Base-by-base conservation (phyloP, 768 basidiomycete species). In the Trametes elegans region DNA sequence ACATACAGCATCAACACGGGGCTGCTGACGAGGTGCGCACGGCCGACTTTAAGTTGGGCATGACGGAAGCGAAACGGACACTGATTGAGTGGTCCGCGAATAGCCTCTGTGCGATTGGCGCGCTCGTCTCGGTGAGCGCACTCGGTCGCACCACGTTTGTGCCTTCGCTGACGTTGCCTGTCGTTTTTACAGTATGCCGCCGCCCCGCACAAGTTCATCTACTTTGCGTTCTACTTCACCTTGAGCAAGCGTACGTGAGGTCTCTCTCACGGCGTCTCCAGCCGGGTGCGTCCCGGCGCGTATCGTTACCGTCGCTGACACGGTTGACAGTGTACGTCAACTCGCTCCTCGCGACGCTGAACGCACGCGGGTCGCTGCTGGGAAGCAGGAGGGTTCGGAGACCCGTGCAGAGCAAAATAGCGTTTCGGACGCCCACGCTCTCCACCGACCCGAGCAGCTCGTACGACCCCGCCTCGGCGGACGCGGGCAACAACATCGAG, bases 181-280 rank as follows among this genome's bases (percentile, higher is more conserved):
- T 2, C 24, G 14, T n/a, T 2, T 7, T 4, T 27, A 10, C 43
- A 61, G 60, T 61, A 45, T 53, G 48, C 53, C 3, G 42, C 32
- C 19, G 32, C 36, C 23, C 56, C 60, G 18, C 28, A 39, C 16
- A 54, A 50, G 44, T 61, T 58, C 44, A 49, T 58, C 35, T 61
- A 61, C 41, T 61, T 61, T 29, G 55, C 53, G 9, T 61, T 61
- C 49, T 61, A 61, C 45, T 61, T 61, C 34, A 43, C 51, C 10
- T 53, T 61, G 26, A 57, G 60, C 40, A 61, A 61, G 34, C 47
- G 59, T 61, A 34, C 26, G 60, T 55, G 2, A 27, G 6, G 7
- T 5, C 38, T 11, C 38, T 3, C 18, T 19, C 38, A 26, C n/a
- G 23, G 2, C 21, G 19, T 14, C 32, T 26, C 35, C 4, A n/a